Conservation (phyloP, 768 basidiomycete genomes). For the Dentipellis sp. region DNA sequence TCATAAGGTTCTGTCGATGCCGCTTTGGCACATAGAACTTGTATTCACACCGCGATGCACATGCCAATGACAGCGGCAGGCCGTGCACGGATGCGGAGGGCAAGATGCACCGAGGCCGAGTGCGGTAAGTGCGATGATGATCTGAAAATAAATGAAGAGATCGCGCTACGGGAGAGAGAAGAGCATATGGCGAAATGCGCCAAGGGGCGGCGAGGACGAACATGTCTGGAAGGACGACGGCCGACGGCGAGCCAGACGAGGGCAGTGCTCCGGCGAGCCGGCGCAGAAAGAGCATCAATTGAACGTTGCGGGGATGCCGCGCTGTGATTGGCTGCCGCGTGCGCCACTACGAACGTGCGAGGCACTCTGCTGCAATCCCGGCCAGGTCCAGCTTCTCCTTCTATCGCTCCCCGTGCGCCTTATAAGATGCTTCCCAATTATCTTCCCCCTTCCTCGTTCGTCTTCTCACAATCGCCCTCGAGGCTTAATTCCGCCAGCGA, state of each 20-base stretch:
- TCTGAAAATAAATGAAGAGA: too few relatives aligned
- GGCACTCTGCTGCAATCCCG: background rate
- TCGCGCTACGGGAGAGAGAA: too few relatives aligned
- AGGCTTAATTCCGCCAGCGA: background rate
- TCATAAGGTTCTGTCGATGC: too few relatives aligned
- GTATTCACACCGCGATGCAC: too few relatives aligned
- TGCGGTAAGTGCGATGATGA: too few relatives aligned
- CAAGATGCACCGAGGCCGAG: too few relatives aligned
- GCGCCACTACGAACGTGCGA: constrained; percentile 9
- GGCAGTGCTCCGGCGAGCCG: background rate
- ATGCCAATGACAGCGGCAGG: too few relatives aligned
- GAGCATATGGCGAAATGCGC: too few relatives aligned
- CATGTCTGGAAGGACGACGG: background rate
- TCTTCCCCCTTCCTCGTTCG: background rate
- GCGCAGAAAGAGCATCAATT: background rate
- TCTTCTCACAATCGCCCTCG: background rate
- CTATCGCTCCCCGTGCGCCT: background rate
- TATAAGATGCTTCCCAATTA: constrained; percentile 2
- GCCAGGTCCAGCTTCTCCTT: background rate
- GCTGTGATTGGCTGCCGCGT: background rate
- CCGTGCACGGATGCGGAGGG: too few relatives aligned
- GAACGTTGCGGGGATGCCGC: background rate
- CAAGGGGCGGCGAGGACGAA: background rate
- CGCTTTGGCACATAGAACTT: too few relatives aligned
- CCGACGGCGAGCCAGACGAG: too few relatives aligned